Conservation (phyloP, 768 basidiomycete species). For the Auricularia cornea region DNA sequence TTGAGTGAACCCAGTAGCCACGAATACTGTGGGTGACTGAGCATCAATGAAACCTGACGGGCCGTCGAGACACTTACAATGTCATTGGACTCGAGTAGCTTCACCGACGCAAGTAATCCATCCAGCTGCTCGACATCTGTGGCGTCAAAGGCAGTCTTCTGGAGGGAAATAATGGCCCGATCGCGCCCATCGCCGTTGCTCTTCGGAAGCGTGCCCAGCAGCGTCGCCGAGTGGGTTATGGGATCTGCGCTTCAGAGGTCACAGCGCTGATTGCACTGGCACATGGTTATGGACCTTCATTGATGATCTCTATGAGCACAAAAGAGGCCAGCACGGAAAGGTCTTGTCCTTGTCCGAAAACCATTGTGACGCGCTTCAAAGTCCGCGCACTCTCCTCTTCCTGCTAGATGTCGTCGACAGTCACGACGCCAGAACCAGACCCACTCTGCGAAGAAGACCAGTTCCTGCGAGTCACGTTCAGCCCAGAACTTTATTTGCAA, state of each 20-base stretch:
- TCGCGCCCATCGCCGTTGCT: slow-evolving; percentile 18
- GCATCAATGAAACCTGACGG: not conserved
- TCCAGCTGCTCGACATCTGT: slow-evolving; percentile 26
- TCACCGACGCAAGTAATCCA: slow-evolving; percentile 32
- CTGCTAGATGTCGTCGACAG: not conserved
- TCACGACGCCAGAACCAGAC: not conserved
- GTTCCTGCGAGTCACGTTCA: slow-evolving; percentile 47
- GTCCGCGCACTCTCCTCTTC: not conserved
- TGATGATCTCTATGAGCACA: slow-evolving; percentile 27
- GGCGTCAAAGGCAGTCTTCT: slow-evolving; percentile 58
- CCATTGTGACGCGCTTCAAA: not conserved
- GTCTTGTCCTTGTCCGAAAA: not conserved
- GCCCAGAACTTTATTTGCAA: slow-evolving; percentile 59
- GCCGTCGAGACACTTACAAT: slow-evolving; percentile 39
- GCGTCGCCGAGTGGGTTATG: slow-evolving; percentile 46
- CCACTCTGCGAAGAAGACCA: not conserved
- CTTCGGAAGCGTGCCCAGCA: slow-evolving; percentile 54
- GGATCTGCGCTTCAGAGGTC: slow-evolving; percentile 36
- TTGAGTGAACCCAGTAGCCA: slow-evolving; percentile 72
- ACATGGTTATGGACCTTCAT: slow-evolving; percentile 32
- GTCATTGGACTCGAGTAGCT: slow-evolving; percentile 53
- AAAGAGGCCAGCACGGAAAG: slow-evolving; percentile 13
- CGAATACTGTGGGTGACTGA: slow-evolving; percentile 48
- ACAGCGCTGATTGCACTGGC: not conserved
- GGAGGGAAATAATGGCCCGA: slow-evolving; percentile 64